Percentiles rank a stretch among this genome's conserved stretches.
Conservation (phyloP, 1,284 basidiomycete species). For the Naganishia cerealis region DNA sequence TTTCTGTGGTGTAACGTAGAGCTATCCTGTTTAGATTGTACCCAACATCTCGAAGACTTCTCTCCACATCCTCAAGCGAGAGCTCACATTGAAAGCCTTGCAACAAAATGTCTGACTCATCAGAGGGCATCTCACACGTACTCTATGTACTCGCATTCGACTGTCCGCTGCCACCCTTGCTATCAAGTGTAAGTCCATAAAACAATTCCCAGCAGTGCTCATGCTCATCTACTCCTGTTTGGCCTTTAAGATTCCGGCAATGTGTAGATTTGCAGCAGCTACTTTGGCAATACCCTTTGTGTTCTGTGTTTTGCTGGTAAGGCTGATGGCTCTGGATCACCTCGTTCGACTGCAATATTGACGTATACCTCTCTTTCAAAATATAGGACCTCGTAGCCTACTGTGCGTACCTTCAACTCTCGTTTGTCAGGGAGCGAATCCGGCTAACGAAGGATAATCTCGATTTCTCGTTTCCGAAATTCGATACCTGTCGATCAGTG, state of each 20-base stretch:
- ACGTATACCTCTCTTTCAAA: background rate
- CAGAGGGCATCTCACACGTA: conserved; percentile 1
- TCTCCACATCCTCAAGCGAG: background rate
- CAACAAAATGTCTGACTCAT: conserved; percentile 16
- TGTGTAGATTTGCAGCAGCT: conserved; percentile 19
- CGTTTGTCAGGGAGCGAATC: background rate
- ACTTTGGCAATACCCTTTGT: conserved; percentile 19
- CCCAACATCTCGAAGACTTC: background rate
- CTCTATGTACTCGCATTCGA: conserved; percentile 21
- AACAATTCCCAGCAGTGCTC: background rate
- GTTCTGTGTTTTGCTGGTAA: conserved; percentile 21
- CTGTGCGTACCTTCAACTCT: conserved; percentile 20
- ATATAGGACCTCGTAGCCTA: conserved; percentile 25
- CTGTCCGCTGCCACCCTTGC: conserved; percentile 17
- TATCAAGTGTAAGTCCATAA: conserved; percentile 12
- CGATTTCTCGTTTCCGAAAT: background rate
- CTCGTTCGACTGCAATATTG: background rate
- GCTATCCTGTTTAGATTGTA: background rate
- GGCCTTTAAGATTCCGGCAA: conserved; percentile 5
- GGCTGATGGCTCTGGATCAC: background rate
- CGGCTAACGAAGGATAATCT: background rate
- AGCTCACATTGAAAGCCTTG: background rate
- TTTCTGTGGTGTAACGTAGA: background rate
- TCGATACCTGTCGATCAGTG: conserved; percentile 13
- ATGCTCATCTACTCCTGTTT: no score